Evolutionary conservation across 78 protist genomes (phyloP).

Genomic region (Guillardia theta): DNA sequence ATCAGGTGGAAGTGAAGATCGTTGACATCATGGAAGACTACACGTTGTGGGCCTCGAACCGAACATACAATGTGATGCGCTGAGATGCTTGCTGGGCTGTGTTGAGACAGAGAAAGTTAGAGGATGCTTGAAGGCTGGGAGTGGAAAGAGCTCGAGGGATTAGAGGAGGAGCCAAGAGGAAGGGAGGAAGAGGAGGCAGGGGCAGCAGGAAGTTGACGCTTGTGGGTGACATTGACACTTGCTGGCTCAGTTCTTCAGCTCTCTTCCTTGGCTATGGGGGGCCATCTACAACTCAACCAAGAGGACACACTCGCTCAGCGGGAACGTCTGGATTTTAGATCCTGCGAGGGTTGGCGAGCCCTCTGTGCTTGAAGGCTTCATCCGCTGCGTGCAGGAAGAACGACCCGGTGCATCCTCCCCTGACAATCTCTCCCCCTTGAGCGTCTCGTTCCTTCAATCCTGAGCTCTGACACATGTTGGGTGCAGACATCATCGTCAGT

Average conservation of each 20-base stretch:
- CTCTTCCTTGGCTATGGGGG: not conserved
- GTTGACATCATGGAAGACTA: not conserved
- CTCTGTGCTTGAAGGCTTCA: not conserved
- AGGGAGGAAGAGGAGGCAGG: no score
- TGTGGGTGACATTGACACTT: not conserved
- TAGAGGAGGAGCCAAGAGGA: no score
- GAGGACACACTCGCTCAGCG: conserved; percentile 11
- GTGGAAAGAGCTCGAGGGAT: no score
- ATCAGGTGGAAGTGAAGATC: not conserved
- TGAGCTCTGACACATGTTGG: not conserved
- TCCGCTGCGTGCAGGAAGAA: not conserved
- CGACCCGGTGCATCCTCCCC: not conserved
- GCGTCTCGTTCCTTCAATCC: not conserved
- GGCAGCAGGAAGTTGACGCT: no score
- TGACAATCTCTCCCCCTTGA: not conserved
- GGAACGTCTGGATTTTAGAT: not conserved
- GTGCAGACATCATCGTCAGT: not conserved
- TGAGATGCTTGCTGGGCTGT: not conserved
- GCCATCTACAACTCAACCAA: conserved; percentile 9
- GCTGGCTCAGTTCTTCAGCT: not conserved
- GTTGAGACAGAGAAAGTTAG: not conserved
- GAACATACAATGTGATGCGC: not conserved
- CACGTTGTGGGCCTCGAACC: not conserved
- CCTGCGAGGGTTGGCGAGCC: not conserved
- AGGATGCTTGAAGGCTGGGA: not conserved